Evolutionary conservation across 768 basidiomycete genomes (phyloP), one percentile per base, ranked within the genome.

Genomic region (Auricularia sp.): DNA sequence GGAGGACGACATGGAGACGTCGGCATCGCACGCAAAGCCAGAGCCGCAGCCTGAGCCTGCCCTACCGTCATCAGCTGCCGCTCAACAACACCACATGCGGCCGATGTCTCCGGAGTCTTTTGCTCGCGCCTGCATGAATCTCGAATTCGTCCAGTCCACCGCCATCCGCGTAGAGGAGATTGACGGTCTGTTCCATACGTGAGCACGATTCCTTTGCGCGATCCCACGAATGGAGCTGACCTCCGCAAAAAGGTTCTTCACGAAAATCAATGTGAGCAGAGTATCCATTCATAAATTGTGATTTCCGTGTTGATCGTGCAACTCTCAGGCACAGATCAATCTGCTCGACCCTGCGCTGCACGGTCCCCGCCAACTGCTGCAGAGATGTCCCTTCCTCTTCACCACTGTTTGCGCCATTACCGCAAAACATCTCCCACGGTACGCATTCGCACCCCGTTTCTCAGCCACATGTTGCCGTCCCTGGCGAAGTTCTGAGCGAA

Each of bases 381-480:
- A 88, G 21, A 80, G 93, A 64, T 91, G 90, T 69, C 93, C 93
- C 0, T 96, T 94, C 78, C 78, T 96, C 44, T 93, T 93, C 73
- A 95, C 93, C 23, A 35, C 56, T 23, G 88, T 96, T 54, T 95
- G 92, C 67, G 92, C 93, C 11, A 85, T 94, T 58, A 87, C 92
- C 0, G 91, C 91, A 1, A 79, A 91, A 44, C 93, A 90, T 72
- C 87, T 90, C 69, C 68, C 56, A 14, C 56, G 56, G 56, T 59
- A 8, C 0, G 56, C 14, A 0, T 59, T 59, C 29, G 29, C 33
- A 21, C 12, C 4, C 56, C 33, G 0, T 29, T 59, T 12, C 1
- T 1, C 2, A 1, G 8, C 3, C 56, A 8, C 56, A 59, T 29
- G 29, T 29, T 0, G 29, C 29, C 29, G 29, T 29, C 29, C 29